These are phyloP conservation scores for Boletus coffeatus DNA, from an alignment of 1,284 basidiomycete genomes.

Conservation along the genomic window DNA sequence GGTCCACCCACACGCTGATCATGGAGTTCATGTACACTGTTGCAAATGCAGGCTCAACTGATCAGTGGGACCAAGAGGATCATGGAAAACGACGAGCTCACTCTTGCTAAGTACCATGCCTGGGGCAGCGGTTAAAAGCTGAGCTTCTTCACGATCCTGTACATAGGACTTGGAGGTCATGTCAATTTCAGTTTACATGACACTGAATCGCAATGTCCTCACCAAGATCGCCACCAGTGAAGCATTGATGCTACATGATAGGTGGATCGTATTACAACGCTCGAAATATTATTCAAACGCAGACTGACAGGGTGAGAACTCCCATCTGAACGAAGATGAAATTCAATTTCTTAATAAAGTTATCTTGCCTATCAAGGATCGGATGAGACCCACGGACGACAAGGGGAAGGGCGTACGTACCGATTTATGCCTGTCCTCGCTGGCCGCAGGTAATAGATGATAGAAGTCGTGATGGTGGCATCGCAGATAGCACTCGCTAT, in stretches of 20 bases:
- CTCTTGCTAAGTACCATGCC: conserved; percentile 14
- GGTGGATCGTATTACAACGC: not conserved
- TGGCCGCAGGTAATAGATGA: conserved; percentile 18
- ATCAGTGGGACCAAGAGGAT: too few species aligned
- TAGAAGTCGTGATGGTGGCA: conserved; percentile 16
- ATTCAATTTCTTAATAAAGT: conserved; percentile 15
- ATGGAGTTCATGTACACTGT: not conserved
- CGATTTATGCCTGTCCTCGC: conserved; percentile 11
- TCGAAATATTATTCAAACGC: not conserved
- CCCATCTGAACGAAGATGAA: conserved; percentile 24
- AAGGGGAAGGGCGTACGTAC: conserved; percentile 3
- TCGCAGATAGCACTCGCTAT: conserved; percentile 19
- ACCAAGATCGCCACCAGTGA: conserved; percentile 11
- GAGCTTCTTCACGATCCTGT: conserved; percentile 2
- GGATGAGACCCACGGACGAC: too few species aligned
- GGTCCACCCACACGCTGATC: conserved; percentile 6
- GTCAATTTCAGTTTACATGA: not conserved
- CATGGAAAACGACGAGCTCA: not conserved
- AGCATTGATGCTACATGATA: conserved; percentile 15
- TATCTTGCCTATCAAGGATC: not conserved
- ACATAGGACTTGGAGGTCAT: conserved; percentile 8
- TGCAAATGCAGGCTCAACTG: conserved; percentile 5
- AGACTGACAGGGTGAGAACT: conserved; percentile 19
- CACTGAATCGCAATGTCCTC: conserved; percentile 1
- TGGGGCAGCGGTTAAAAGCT: conserved; percentile 9